These are phyloP conservation scores for Acanthamoeba quina DNA, from an alignment of 208 protist species.

Conservation along the genomic window DNA sequence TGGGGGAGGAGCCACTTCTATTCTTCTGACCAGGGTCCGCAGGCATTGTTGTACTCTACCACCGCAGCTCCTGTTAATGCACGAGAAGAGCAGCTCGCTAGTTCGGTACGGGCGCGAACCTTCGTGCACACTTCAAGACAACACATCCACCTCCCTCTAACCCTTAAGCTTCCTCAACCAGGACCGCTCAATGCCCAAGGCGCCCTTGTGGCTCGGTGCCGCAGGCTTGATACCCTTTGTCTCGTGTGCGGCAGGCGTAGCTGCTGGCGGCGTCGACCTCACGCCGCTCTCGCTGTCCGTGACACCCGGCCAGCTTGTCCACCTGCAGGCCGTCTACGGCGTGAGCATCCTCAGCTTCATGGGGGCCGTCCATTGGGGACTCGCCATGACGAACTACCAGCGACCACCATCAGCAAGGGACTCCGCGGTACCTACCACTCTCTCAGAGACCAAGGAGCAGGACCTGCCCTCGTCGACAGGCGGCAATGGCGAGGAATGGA, in stretches of 20 bases:
- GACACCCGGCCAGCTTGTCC: constrained; percentile 5
- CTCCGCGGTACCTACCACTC: not conserved
- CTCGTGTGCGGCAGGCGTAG: constrained; percentile 9
- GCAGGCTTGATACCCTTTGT: constrained; percentile 67
- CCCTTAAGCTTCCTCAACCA: not conserved
- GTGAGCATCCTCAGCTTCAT: constrained; percentile 61
- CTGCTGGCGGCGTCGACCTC: not conserved
- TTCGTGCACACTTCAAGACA: too few species aligned
- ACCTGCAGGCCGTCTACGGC: not conserved
- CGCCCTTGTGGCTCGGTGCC: constrained; percentile 13
- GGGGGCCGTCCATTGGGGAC: constrained; percentile 58
- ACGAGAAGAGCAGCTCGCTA: too few species aligned
- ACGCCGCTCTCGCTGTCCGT: not conserved
- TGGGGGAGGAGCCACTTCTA: too few species aligned
- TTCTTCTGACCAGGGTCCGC: too few species aligned
- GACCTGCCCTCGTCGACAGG: not conserved
- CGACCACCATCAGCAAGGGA: not conserved
- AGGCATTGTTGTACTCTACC: too few species aligned
- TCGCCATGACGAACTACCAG: constrained; percentile 49
- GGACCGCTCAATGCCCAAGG: constrained; percentile 7
- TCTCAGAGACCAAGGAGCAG: not conserved
- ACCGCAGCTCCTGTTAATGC: too few species aligned
- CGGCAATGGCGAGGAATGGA: not conserved
- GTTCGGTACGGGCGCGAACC: too few species aligned
- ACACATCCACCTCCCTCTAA: not conserved